Percentiles rank a stretch among this genome's conserved stretches.
Conservation (phyloP, 2,329 filamentous ascomycete genomes). For the Aureobasidium lini region DNA sequence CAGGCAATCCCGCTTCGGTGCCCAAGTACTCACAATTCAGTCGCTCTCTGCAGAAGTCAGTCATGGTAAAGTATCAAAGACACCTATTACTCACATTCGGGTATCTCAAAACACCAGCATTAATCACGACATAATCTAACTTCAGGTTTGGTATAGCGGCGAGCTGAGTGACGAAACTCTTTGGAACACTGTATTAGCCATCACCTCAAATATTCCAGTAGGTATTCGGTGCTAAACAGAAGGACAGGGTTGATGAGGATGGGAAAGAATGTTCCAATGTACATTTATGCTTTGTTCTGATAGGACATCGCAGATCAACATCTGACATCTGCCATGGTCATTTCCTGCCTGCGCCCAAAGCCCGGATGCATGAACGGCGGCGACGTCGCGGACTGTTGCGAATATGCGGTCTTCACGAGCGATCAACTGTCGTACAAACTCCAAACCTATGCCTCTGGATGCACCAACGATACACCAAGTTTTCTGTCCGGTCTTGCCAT, state of each 20-base stretch:
- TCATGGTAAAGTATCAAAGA: neutral
- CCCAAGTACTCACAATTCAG: constrained; percentile 37
- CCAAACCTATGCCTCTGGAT: constrained; percentile 43
- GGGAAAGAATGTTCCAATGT: constrained; percentile 13
- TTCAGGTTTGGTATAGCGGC: constrained; percentile 34
- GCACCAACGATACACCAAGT: constrained; percentile 43
- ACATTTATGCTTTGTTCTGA: constrained; percentile 45
- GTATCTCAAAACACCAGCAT: constrained; percentile 50
- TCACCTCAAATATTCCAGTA: neutral
- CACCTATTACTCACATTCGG: constrained; percentile 42
- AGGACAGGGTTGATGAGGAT: neutral
- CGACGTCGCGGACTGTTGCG: constrained; percentile 42
- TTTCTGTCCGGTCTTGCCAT: constrained; percentile 31
- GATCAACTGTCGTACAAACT: constrained; percentile 46
- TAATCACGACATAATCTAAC: constrained; percentile 50
- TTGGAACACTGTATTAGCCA: constrained; percentile 14
- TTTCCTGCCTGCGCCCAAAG: constrained; percentile 36
- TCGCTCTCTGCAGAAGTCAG: constrained; percentile 37
- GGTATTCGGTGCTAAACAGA: neutral
- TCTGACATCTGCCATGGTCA: constrained; percentile 40
- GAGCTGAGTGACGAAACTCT: constrained; percentile 39
- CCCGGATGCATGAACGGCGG: constrained; percentile 32
- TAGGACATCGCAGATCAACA: constrained; percentile 47
- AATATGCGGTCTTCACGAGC: constrained; percentile 42
- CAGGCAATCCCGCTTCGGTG: neutral